Evolutionary conservation across 345 rosid genomes (phyloP), one percentile per base, ranked within the genome.

Genomic region (Geranium rotundifolium): DNA sequence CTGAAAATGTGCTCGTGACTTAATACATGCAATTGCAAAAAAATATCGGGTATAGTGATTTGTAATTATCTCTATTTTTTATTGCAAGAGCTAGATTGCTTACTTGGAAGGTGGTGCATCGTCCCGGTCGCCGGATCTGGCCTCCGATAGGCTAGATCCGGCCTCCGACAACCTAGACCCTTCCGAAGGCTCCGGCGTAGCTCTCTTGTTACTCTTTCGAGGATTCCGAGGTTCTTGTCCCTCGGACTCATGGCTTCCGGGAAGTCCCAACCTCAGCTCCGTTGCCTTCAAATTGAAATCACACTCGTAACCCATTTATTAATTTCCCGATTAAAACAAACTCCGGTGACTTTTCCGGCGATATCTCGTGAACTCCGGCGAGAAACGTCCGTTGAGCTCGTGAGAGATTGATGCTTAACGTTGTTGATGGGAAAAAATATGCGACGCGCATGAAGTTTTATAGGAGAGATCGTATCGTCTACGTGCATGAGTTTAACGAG

Each of bases 211-310:
- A 65, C 8, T 59, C 61, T 75, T 49, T 23, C 27, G 27, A 74
- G 65, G 52, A 67, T 54, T 41, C 58, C 41, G 41, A 8, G 27
- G 27, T 23, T 23, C 63, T 37, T 60, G 66, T 19, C 67, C 64
- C 58, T 73, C 72, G 20, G 66, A 64, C 56, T 64, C 75, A 50
- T 77, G 81, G 23, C 77, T 69, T 23, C 96, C 98, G 1, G 95
- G 98, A 66, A 89, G 69, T 20, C 96, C 95, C 34, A 92, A 74
- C 57, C 91, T 80, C 17, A 91, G 82, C 82, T 91, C 96, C 0
- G 95, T 91, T 56, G 80, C 91, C 78, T 72, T 77, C 60, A 85
- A 76, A 71, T 81, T 85, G 4, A 79, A 72, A 57, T 69, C 70
- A 16, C 64, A 63, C 64, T 78, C 75, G 30, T 56, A 74, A 57